Evolutionary conservation across 257 asterid species (phyloP), one percentile per base, ranked within the genome.

Genomic region (Ocimum tenuiflorum): DNA sequence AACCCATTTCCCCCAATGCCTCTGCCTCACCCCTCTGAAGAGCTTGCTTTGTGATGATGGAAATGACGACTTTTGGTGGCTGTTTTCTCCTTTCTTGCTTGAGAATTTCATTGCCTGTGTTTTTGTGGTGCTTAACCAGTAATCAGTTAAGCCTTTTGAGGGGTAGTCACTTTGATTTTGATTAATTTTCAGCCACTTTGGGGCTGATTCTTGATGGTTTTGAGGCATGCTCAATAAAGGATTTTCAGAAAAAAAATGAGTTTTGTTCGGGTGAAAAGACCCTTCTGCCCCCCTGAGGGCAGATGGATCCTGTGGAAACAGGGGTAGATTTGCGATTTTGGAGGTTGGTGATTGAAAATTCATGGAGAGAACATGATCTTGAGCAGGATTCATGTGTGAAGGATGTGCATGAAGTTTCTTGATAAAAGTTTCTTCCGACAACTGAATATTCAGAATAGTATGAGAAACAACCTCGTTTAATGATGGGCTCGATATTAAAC

Each of bases 1-100:
- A 27, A 81, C 86, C 86, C 87, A 82, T 52, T 79, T 82, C 24
- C 87, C 87, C 87, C 87, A 82, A 71, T 82, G 87, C 6, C 87
- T 57, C 42, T 82, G 87, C 71, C 84, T 60, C 41, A 82, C 87
- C 4, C 87, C 84, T n/a, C 96, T 31, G 68, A 79, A 90, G 2
- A 87, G 82, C 77, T 87, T 87, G 46, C 78, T 66, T 67, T 73
- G 58, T 10, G 75, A 43, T 1, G 78, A 61, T 0, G 59, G 22
- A 10, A 17, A 41, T 55, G 27, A 24, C 19, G 65, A 33, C 22
- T 69, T 75, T 39, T 41, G 47, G n/a, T n/a, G n/a, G 48, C 17
- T 69, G 74, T n/a, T 19, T 20, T 60, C 71, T 56, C 24, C 67
- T 36, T 36, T 36, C 42, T 36, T 58, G 22, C 73, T 68, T 0